Evolutionary conservation across 352 stramenopile species (phyloP).

Genomic region (Globisporangium cederbergense): DNA sequence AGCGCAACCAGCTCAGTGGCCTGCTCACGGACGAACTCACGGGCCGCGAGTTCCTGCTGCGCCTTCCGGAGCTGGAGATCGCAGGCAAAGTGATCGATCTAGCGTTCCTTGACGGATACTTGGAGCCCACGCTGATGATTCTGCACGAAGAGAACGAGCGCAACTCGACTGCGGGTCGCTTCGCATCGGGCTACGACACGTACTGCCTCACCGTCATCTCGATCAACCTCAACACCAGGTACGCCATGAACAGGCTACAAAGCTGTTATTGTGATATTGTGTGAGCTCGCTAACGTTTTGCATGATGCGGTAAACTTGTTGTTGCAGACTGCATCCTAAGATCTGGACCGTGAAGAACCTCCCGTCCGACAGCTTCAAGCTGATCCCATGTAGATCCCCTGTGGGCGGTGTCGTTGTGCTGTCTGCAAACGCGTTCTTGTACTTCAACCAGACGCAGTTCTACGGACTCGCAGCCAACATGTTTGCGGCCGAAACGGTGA

Average conservation of each 20-base stretch:
- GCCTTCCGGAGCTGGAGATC: slow-evolving; percentile 74
- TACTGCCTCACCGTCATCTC: slow-evolving; percentile 84
- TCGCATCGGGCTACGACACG: slow-evolving; percentile 73
- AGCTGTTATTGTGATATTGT: not conserved
- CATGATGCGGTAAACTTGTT: not conserved
- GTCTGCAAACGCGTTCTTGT: slow-evolving; percentile 77
- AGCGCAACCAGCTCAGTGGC: slow-evolving; percentile 65
- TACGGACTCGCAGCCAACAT: slow-evolving; percentile 66
- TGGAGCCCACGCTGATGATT: slow-evolving; percentile 85
- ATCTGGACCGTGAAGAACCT: slow-evolving; percentile 86
- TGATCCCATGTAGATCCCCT: slow-evolving; percentile 70
- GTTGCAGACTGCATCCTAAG: slow-evolving; percentile 61
- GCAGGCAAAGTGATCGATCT: slow-evolving; percentile 75
- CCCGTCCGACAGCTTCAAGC: slow-evolving; percentile 69
- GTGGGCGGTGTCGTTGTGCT: slow-evolving; percentile 75
- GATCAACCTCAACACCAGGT: slow-evolving; percentile 85
- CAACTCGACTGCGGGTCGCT: slow-evolving; percentile 61
- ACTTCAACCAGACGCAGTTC: slow-evolving; percentile 89
- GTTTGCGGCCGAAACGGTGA: slow-evolving; percentile 75
- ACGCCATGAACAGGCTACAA: slow-evolving; percentile 16
- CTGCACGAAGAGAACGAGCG: slow-evolving; percentile 83
- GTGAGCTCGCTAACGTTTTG: not conserved
- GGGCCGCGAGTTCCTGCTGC: slow-evolving; percentile 70
- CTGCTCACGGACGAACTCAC: slow-evolving; percentile 70
- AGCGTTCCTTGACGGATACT: slow-evolving; percentile 79